Evolutionary conservation across 495 filamentous ascomycete genomes (phyloP).

Genomic region (Penicillium salamii): DNA sequence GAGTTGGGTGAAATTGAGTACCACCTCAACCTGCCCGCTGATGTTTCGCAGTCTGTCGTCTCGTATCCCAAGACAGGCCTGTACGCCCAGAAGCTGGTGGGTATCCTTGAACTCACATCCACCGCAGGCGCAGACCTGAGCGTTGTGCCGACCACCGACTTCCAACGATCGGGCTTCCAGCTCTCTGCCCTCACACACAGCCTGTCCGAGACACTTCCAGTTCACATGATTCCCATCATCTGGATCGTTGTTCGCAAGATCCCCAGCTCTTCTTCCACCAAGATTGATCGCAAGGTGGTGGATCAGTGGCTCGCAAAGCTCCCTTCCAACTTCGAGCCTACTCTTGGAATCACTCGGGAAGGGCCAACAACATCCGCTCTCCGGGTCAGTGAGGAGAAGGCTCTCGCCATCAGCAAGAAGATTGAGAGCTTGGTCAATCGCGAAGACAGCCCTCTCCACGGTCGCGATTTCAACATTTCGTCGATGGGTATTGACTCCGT

Average conservation of each 20-base stretch:
- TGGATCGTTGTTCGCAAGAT: constrained; percentile 39
- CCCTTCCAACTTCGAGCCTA: constrained; percentile 11
- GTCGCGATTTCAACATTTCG: constrained; percentile 21
- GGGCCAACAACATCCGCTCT: constrained; percentile 7
- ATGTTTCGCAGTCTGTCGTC: constrained; percentile 9
- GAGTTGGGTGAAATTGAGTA: constrained; percentile 42
- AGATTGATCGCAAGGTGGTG: constrained; percentile 36
- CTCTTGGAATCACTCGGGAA: constrained; percentile 6
- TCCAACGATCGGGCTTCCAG: constrained; percentile 8
- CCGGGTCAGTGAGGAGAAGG: constrained; percentile 12
- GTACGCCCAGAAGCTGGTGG: constrained; percentile 16
- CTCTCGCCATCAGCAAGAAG: constrained; percentile 19
- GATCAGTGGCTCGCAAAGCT: constrained; percentile 20
- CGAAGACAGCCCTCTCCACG: constrained; percentile 11
- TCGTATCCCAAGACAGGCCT: constrained; percentile 9
- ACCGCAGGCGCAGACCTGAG: neutral
- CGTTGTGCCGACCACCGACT: neutral
- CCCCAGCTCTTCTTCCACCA: constrained; percentile 38
- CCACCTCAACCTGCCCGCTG: constrained; percentile 11
- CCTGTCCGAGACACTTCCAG: constrained; percentile 20
- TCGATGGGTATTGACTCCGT: constrained; percentile 32
- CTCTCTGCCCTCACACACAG: neutral
- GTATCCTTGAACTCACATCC: constrained; percentile 9
- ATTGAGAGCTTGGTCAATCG: constrained; percentile 17
- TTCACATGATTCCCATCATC: constrained; percentile 45